Percentiles rank a stretch among this genome's conserved stretches.
phyloP scores from a whole-genome alignment of 495 filamentous ascomycete species.

The Penicillium psychrofluorescens region DNA sequence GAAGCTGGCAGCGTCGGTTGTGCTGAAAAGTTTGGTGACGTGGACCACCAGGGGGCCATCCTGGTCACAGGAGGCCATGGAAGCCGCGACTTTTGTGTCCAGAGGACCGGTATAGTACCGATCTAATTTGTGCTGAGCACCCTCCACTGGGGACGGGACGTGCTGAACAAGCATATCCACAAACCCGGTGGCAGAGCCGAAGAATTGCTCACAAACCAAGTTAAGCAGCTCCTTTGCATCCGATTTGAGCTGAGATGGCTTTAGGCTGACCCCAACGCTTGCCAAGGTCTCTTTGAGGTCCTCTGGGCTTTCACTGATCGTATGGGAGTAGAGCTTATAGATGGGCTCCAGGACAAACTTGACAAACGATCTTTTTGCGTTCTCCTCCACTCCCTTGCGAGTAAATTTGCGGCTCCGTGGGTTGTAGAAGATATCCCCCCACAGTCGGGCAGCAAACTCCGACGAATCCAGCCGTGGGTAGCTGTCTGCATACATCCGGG shows the following conservation, averaged over 20 bases:
- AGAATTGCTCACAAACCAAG: conserved; percentile 91
- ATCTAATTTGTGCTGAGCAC: conserved; percentile 66
- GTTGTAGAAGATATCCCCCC: conserved; percentile 98
- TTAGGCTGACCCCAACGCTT: conserved; percentile 74
- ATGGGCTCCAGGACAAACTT: conserved; percentile 94
- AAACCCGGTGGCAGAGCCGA: conserved; percentile 81
- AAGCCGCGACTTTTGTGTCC: conserved; percentile 74
- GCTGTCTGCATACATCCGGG: conserved; percentile 90
- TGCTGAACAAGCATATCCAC: conserved; percentile 94
- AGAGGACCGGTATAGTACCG: conserved; percentile 91
- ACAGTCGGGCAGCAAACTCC: conserved; percentile 76
- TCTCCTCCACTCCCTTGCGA: conserved; percentile 73
- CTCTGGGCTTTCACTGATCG: conserved; percentile 83
- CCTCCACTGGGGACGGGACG: conserved; percentile 79
- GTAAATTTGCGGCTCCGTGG: conserved; percentile 84
- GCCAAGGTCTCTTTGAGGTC: conserved; percentile 76
- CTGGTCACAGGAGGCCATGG: conserved; percentile 76
- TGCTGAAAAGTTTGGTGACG: conserved; percentile 87
- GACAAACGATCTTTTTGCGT: conserved; percentile 80
- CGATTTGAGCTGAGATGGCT: conserved; percentile 82
- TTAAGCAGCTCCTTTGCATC: conserved; percentile 86
- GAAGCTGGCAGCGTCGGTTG: conserved; percentile 79
- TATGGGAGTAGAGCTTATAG: conserved; percentile 96
- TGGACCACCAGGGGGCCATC: conserved; percentile 88
- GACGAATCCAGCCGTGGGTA: conserved; percentile 71